These are phyloP conservation scores for Umbelopsis sp. DNA, from an alignment of 371 early-diverging fungal genomes.

Conservation along the genomic window DNA sequence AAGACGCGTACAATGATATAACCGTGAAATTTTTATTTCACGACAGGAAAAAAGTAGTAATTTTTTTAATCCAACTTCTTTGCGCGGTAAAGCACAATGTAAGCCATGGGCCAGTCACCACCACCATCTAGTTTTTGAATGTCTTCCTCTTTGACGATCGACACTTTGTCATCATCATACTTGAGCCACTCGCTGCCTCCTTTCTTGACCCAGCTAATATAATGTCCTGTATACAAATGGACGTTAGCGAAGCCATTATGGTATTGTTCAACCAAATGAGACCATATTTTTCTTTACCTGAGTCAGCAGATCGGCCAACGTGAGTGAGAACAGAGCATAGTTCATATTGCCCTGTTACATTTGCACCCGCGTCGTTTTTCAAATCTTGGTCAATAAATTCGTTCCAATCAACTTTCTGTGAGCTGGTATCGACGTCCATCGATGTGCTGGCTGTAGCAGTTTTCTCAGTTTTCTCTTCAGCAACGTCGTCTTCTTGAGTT, in stretches of 20 bases:
- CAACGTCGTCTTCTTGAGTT: conserved; percentile 47
- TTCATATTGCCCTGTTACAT: conserved; percentile 82
- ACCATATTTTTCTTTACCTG: conserved; percentile 38
- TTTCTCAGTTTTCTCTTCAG: conserved; percentile 26
- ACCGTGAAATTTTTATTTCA: neutral
- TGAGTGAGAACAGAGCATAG: conserved; percentile 86
- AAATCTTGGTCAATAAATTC: conserved; percentile 73
- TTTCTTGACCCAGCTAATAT: conserved; percentile 89
- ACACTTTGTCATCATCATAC: conserved; percentile 96
- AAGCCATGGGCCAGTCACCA: conserved; percentile 88
- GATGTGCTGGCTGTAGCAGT: conserved; percentile 19
- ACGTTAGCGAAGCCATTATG: neutral
- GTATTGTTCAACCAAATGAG: neutral
- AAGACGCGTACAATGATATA: neutral
- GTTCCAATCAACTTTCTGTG: conserved; percentile 45
- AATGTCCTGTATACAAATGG: conserved; percentile 67
- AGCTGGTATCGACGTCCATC: conserved; percentile 41
- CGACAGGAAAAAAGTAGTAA: too few relatives aligned
- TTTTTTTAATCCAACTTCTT: conserved; percentile 46
- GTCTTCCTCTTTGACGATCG: conserved; percentile 81
- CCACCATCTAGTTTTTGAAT: conserved; percentile 93
- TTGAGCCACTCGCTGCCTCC: conserved; percentile 84
- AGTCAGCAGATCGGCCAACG: conserved; percentile 83
- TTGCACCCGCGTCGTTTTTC: conserved; percentile 78
- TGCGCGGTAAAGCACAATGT: conserved; percentile 78